These are phyloP conservation scores for Hericium rajendrae DNA, from an alignment of 768 basidiomycete genomes.

Conservation along the genomic window DNA sequence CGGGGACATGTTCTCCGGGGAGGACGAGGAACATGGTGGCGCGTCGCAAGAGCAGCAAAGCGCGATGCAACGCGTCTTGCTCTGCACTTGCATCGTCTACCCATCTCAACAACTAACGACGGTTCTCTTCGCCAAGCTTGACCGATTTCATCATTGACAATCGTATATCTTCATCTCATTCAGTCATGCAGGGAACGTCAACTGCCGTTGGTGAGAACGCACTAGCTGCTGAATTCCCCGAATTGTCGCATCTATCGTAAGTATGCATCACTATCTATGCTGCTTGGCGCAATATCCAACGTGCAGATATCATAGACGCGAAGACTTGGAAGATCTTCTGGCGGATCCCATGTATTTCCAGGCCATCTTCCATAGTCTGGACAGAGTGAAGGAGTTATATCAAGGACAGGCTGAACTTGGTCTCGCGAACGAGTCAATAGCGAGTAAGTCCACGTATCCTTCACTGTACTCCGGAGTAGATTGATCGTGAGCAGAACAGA, in stretches of 20 bases:
- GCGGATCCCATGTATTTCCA: conserved; percentile 79
- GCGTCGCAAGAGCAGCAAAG: background rate
- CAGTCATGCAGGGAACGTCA: background rate
- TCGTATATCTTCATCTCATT: background rate
- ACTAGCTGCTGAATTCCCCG: conserved; percentile 52
- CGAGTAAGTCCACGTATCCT: conserved; percentile 43
- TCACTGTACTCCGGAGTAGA: background rate
- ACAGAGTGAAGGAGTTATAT: conserved; percentile 65
- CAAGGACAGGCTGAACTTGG: conserved; percentile 71
- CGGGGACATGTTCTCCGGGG: conserved; percentile 73
- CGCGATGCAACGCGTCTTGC: background rate
- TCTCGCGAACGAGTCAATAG: conserved; percentile 77
- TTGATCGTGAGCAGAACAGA: conserved; percentile 42
- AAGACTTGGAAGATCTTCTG: conserved; percentile 86
- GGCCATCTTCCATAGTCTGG: conserved; percentile 74
- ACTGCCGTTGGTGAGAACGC: conserved; percentile 15
- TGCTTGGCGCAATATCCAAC: background rate
- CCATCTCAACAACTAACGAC: no score
- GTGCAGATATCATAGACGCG: conserved; percentile 42
- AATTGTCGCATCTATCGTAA: conserved; percentile 65
- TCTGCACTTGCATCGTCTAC: background rate
- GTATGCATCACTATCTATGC: conserved; percentile 12
- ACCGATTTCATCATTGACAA: no score
- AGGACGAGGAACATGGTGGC: conserved; percentile 55
- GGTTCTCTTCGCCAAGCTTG: no score